These are phyloP conservation scores for Penicillium verhagenii DNA, from an alignment of 495 filamentous ascomycete species.

Conservation along the genomic window DNA sequence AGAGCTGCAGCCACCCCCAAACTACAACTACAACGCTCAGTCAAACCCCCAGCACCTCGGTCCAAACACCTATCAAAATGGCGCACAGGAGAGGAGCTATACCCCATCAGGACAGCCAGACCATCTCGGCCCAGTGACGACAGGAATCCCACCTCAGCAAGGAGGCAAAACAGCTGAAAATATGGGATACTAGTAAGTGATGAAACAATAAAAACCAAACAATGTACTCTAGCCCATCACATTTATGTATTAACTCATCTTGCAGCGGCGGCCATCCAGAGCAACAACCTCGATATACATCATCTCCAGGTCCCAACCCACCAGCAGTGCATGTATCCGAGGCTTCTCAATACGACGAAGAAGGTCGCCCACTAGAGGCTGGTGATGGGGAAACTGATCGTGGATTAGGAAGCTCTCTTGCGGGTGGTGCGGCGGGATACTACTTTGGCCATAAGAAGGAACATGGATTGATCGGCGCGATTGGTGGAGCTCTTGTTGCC, in stretches of 20 bases:
- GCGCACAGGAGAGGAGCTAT: slow-evolving; percentile 31
- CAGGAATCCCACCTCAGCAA: slow-evolving; percentile 47
- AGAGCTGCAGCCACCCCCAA: slow-evolving; percentile 16
- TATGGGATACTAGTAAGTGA: slow-evolving; percentile 38
- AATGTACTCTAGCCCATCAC: too few species aligned
- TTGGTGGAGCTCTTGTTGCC: slow-evolving; percentile 50
- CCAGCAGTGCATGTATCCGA: slow-evolving; percentile 25
- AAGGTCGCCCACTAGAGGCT: slow-evolving; percentile 9
- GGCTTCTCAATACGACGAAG: slow-evolving; percentile 1
- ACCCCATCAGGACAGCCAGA: slow-evolving; percentile 37
- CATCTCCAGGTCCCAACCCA: slow-evolving; percentile 16
- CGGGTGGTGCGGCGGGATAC: slow-evolving; percentile 48
- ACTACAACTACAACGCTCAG: slow-evolving; percentile 26
- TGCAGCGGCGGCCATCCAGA: slow-evolving; percentile 16
- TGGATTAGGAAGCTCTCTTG: slow-evolving; percentile 40
- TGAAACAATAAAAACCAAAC: not conserved
- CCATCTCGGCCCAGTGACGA: slow-evolving; percentile 46
- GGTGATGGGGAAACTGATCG: slow-evolving; percentile 34
- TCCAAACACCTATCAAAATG: slow-evolving; percentile 31
- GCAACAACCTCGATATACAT: slow-evolving; percentile 19
- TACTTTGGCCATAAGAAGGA: slow-evolving; percentile 46
- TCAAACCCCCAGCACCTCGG: slow-evolving; percentile 31
- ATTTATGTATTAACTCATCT: too few species aligned
- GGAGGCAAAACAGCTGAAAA: slow-evolving; percentile 33
- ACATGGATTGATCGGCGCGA: slow-evolving; percentile 48